Evolutionary conservation across 176 grass and related monocot species (phyloP), one percentile per base, ranked within the genome.

Genomic region (Stipa capillata): DNA sequence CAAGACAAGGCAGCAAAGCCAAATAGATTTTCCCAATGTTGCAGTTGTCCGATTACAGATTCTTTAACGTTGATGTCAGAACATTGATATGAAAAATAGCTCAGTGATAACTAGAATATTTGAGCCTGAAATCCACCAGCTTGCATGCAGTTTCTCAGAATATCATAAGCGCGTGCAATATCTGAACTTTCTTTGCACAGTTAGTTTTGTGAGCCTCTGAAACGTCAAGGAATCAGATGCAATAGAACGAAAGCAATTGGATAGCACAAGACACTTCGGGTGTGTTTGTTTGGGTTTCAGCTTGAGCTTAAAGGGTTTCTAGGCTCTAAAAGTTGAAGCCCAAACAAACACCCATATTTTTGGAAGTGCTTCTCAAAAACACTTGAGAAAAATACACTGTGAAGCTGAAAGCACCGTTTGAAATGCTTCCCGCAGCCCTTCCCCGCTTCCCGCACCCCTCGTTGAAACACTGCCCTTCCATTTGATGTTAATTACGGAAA

Each of bases 131-230:
- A 49, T 71, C 64, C 2, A 7, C 34, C 40, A 77, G 73, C 6
- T n/a, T 60, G 21, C 32, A 16, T 1, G 0, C 51, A 84, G 15
- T 40, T 25, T 31, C 4, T 25, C 34, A 84, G 23, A 69, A 69
- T 40, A 16, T n/a, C 16, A 77, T 8, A 59, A 33, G 48, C 7
- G 5, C 48, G 5, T 76, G 2, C 52, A 34, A 77, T 48, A 29
- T 47, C 20, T n/a, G 49, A 67, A 76, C 28, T 67, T 47, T 18
- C 0, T 3, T 10, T 5, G 34, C 21, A 44, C 64, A 60, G 51
- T 49, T 34, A 84, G 82, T 27, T 67, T 69, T 53, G 63, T 70
- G 41, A 70, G 73, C 52, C 82, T 69, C 63, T 50, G 14, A 40
- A 77, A 34, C 2, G 42, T 49, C 21, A 40, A 57, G 15, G 51